These are phyloP conservation scores for Cladobotryum protrusum DNA, from an alignment of 2,329 filamentous ascomycete species.

Conservation along the genomic window DNA sequence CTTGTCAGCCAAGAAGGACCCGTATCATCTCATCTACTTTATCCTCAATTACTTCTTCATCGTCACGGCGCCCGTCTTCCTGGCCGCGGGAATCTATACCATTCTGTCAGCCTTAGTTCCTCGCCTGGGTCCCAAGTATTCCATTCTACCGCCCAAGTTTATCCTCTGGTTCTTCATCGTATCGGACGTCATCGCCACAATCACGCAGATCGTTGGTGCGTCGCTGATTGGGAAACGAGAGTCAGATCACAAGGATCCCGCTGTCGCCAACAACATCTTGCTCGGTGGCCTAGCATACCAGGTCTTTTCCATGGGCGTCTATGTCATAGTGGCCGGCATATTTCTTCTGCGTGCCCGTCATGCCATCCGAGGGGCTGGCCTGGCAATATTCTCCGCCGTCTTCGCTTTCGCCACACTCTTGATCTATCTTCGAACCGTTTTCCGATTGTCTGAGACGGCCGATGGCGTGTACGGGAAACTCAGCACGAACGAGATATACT, in stretches of 20 bases:
- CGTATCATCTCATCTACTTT: slow-evolving; percentile 50
- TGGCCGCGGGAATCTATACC: slow-evolving; percentile 51
- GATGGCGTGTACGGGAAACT: slow-evolving; percentile 41
- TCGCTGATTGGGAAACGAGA: slow-evolving; percentile 45
- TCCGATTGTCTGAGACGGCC: slow-evolving; percentile 48
- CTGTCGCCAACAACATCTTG: slow-evolving; percentile 47
- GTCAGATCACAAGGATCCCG: slow-evolving; percentile 43
- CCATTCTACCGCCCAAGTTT: slow-evolving; percentile 38
- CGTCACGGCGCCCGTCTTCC: slow-evolving; percentile 52
- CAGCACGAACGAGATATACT: slow-evolving; percentile 45
- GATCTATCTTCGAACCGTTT: slow-evolving; percentile 47
- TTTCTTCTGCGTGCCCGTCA: slow-evolving; percentile 35
- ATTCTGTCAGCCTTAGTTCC: slow-evolving; percentile 45
- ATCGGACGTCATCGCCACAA: slow-evolving; percentile 47
- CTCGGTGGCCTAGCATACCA: slow-evolving; percentile 50
- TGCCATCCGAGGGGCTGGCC: slow-evolving; percentile 21
- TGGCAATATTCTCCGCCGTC: slow-evolving; percentile 34
- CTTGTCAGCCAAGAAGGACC: slow-evolving; percentile 43
- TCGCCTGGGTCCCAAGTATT: slow-evolving; percentile 35
- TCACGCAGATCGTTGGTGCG: slow-evolving; percentile 48
- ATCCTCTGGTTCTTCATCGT: slow-evolving; percentile 50
- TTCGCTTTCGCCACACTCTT: slow-evolving; percentile 40
- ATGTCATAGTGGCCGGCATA: slow-evolving; percentile 36
- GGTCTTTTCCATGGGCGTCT: slow-evolving; percentile 44
- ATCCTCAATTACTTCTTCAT: slow-evolving; percentile 57